Conservation (phyloP, 495 filamentous ascomycete genomes). For the Podospora didyma region DNA sequence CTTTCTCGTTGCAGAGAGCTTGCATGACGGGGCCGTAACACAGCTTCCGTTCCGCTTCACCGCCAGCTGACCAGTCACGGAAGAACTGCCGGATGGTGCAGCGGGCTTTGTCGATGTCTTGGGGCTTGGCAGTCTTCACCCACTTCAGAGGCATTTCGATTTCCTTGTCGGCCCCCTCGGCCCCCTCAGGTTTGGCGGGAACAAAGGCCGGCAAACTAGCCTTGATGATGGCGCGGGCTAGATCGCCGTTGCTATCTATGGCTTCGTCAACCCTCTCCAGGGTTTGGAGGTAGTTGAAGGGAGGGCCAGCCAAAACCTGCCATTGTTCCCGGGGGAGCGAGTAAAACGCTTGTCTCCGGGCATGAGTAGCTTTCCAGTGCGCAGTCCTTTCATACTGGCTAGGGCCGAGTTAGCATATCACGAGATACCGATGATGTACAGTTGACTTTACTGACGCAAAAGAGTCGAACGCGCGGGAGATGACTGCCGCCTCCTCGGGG, state of each 20-base stretch:
- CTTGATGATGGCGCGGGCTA: constrained; percentile 71
- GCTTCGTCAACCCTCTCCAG: constrained; percentile 78
- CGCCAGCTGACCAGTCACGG: constrained; percentile 88
- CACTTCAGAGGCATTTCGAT: constrained; percentile 47
- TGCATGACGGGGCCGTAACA: constrained; percentile 70
- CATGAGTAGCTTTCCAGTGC: constrained; percentile 84
- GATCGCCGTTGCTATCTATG: constrained; percentile 82
- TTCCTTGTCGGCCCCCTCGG: constrained; percentile 13
- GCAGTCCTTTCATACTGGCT: constrained; percentile 81
- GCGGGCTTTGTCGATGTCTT: constrained; percentile 83
- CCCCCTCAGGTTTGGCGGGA: constrained; percentile 21
- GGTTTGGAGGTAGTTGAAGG: constrained; percentile 75
- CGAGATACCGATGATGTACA: neutral
- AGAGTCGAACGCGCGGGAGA: constrained; percentile 76
- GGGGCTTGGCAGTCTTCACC: constrained; percentile 58
- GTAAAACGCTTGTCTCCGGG: constrained; percentile 86
- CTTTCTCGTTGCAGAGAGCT: constrained; percentile 56
- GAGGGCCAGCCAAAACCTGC: constrained; percentile 70
- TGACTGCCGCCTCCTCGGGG: constrained; percentile 68
- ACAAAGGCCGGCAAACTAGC: constrained; percentile 64
- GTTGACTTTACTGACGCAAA: constrained; percentile 62
- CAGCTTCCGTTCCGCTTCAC: constrained; percentile 63
- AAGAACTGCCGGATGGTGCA: constrained; percentile 91
- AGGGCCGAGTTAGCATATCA: neutral
- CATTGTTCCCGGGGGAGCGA: constrained; percentile 79